Percentiles rank a stretch among this genome's conserved stretches.
Conservation (phyloP, 495 filamentous ascomycete species). For the Penicillium goetzii region DNA sequence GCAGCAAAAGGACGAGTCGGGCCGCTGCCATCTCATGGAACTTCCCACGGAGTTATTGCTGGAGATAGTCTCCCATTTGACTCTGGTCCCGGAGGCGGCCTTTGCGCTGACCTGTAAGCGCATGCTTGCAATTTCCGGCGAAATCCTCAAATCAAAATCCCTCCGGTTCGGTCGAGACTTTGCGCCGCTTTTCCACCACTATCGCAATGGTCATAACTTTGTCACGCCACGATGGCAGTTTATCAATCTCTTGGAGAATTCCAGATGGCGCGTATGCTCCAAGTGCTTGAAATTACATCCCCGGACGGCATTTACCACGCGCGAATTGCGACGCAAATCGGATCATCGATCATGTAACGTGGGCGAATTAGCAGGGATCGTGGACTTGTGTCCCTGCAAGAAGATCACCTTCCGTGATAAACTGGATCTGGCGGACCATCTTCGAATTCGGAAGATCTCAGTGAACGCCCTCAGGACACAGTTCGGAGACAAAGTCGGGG, state of each 20-base stretch:
- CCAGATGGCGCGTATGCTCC: constrained; percentile 47
- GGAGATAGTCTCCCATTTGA: constrained; percentile 47
- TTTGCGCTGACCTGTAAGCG: constrained; percentile 52
- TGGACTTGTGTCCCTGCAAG: constrained; percentile 53
- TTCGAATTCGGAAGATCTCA: constrained; percentile 39
- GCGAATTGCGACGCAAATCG: constrained; percentile 43
- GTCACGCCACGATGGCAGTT: constrained; percentile 48
- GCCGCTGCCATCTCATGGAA: constrained; percentile 45
- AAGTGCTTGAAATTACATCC: constrained; percentile 52
- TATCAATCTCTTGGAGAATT: constrained; percentile 44
- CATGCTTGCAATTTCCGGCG: constrained; percentile 43
- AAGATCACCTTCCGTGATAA: constrained; percentile 52
- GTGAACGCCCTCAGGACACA: constrained; percentile 34
- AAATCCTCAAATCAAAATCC: constrained; percentile 40
- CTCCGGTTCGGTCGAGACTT: constrained; percentile 51
- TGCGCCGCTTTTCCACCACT: constrained; percentile 51
- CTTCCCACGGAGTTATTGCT: constrained; percentile 50
- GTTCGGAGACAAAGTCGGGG: constrained; percentile 36
- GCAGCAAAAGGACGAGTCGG: constrained; percentile 22
- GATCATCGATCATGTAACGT: constrained; percentile 45
- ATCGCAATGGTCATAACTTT: constrained; percentile 48
- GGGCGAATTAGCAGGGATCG: constrained; percentile 47
- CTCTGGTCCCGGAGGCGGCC: constrained; percentile 44
- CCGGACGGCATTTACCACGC: constrained; percentile 39
- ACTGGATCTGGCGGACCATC: constrained; percentile 40